Evolutionary conservation across 805 yeast species (phyloP), one percentile per base, ranked within the genome.

Genomic region (Myxozyma udenii): DNA sequence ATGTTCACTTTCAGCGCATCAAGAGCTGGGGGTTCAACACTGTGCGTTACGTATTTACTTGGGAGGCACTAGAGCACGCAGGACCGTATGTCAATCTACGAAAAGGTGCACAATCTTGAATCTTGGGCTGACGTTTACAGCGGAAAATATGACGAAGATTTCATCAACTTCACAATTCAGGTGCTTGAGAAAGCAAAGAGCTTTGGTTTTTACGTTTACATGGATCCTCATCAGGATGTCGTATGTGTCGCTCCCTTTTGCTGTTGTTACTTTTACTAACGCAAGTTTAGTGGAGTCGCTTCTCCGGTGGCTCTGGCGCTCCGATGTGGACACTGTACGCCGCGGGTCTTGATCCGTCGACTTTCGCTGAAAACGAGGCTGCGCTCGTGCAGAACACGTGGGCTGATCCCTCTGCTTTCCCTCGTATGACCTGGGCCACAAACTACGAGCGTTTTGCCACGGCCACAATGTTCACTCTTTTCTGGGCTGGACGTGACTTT

Each of bases 161-260:
- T 78, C 62, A 76, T 88, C 44, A 80, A 82, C 24, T 87, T 83
- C 66, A 80, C 93, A 0, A 71, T 84, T 38, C 71, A 81, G 48
- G 70, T 88, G 3, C 68, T 90, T 48, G 72, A 75, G 48, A 76
- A 80, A 5, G 75, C 85, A 12, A 74, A 78, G 41, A 64, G 74
- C 18, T 71, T 80, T 25, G 95, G 93, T 0, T 65, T 89, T 18
- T 85, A 84, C 61, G 87, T 88, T 4, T 81, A 85, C 60, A 65
- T 90, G 58, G 96, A 90, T 64, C 87, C 95, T 0, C 97, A 90
- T 66, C 97, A 90, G 67, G 97, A 90, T 66, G 95, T 84, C 11
- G 61, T 57, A 56, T 7, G 61, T 48, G 21, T 4, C 35, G 23
- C 5, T 25, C 37, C n/a, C 35, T 18, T 42, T 33, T 21, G 14